A percentile compares a stretch with the other conserved stretches of the same genome.
phyloP scores from a whole-genome alignment of 345 rosid species.

The Rhodamnia argentea region DNA sequence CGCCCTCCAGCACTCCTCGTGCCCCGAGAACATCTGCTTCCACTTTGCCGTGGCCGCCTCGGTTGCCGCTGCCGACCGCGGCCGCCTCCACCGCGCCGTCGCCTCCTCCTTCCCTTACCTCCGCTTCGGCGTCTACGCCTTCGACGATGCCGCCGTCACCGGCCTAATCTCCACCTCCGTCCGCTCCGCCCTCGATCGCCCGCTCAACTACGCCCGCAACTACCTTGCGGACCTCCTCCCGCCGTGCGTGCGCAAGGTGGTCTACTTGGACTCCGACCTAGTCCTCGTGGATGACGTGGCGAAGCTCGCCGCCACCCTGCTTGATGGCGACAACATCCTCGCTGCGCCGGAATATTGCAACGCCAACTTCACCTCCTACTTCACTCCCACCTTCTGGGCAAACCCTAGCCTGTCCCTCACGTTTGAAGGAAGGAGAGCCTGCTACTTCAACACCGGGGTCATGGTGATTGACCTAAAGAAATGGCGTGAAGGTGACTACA shows the following conservation, averaged over 20 bases:
- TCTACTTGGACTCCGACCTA: slow-evolving; percentile 85
- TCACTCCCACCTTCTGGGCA: slow-evolving; percentile 28
- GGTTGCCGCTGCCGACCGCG: slow-evolving; percentile 24
- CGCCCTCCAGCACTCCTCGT: slow-evolving; percentile 75
- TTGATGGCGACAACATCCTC: slow-evolving; percentile 33
- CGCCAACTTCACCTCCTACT: slow-evolving; percentile 82
- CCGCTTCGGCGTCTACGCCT: slow-evolving; percentile 49
- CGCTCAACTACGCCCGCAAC: slow-evolving; percentile 84
- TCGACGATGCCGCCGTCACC: slow-evolving; percentile 49
- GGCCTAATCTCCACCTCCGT: slow-evolving; percentile 79
- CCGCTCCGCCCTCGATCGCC: slow-evolving; percentile 84
- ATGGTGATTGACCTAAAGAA: slow-evolving; percentile 83
- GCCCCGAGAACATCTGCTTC: slow-evolving; percentile 73
- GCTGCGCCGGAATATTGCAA: slow-evolving; percentile 94
- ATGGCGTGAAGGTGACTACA: slow-evolving; percentile 21
- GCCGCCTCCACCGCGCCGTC: slow-evolving; percentile 43
- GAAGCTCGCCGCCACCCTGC: slow-evolving; percentile 54
- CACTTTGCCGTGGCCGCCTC: slow-evolving; percentile 71
- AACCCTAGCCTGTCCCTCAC: slow-evolving; percentile 46
- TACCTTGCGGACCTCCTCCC: slow-evolving; percentile 74
- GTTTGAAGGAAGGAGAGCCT: slow-evolving; percentile 45
- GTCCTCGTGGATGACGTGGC: slow-evolving; percentile 86
- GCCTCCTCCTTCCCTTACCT: slow-evolving; percentile 81
- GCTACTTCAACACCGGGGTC: slow-evolving; percentile 29
- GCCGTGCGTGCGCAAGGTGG: slow-evolving; percentile 63